phyloP scores from a whole-genome alignment of 192 early-diverging fungal species.

The Linnemannia elongata region DNA sequence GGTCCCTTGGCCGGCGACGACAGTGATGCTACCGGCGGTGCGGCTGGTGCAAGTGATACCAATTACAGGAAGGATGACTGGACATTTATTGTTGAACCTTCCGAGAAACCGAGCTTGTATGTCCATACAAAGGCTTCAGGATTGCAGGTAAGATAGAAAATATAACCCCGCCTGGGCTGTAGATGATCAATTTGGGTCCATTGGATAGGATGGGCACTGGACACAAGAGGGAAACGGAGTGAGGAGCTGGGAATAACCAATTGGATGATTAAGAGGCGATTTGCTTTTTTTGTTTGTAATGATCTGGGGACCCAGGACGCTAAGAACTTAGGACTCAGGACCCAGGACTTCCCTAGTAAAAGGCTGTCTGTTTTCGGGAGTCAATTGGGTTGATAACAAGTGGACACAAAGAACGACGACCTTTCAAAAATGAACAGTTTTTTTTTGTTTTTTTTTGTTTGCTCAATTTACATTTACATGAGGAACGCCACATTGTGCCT shows the following conservation, averaged over 20 bases:
- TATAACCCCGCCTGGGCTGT: not conserved
- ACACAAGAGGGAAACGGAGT: not conserved
- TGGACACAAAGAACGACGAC: not conserved
- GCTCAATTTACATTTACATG: constrained; percentile 22
- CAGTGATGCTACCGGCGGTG: constrained; percentile 18
- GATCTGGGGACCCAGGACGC: not conserved
- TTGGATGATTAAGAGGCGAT: not conserved
- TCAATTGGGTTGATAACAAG: not conserved
- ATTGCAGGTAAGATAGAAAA: constrained; percentile 66
- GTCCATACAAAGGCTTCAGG: constrained; percentile 63
- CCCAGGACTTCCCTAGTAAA: not conserved
- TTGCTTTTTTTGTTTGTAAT: not conserved
- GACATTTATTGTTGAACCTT: constrained; percentile 82
- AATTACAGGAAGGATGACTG: constrained; percentile 56
- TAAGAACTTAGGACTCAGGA: not conserved
- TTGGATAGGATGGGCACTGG: not conserved
- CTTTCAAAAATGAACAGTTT: not conserved
- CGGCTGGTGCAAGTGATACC: not conserved
- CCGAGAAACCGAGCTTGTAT: constrained; percentile 77
- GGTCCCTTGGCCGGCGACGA: constrained; percentile 10
- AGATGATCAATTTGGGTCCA: not conserved
- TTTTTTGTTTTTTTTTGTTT: not conserved
- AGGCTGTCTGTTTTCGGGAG: not conserved
- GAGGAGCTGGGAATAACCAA: not conserved
- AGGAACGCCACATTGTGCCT: constrained; percentile 19